These are phyloP conservation scores for Chalciporus piperatus DNA, from an alignment of 768 basidiomycete species.

Conservation along the genomic window DNA sequence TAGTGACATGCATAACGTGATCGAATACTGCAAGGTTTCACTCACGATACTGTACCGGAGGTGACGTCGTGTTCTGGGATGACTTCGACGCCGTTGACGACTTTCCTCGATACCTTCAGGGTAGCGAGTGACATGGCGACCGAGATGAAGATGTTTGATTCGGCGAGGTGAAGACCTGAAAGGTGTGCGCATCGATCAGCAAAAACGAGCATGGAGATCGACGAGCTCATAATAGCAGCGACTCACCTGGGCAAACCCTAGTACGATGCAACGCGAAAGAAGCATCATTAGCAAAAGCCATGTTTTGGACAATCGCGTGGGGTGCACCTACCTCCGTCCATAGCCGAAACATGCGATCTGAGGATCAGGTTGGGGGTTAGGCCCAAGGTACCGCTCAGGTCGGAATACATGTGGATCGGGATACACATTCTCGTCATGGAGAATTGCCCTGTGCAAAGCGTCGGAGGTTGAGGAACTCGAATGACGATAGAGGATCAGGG, in stretches of 20 bases:
- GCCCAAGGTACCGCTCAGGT: conserved; percentile 34
- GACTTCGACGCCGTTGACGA: conserved; percentile 41
- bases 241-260: conserved; percentile 23
- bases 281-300: not conserved
- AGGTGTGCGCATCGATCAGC: no score
- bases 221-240: no score
- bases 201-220: no score
- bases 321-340: conserved; percentile 25
- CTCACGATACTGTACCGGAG: conserved; percentile 45
- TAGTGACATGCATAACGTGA: not conserved
- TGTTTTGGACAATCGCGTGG: no score
- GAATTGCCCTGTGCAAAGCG: conserved; percentile 43
- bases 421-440: conserved; percentile 45
- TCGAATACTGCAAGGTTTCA: not conserved
- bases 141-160: conserved; percentile 26
- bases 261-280: not conserved
- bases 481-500: not conserved
- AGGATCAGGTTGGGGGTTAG: conserved; percentile 17
- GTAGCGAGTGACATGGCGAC: conserved; percentile 41
- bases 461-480: no score
- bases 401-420: conserved; percentile 31
- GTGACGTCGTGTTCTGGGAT: conserved; percentile 42
- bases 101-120: conserved; percentile 41
- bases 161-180: conserved; percentile 29
- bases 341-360: conserved; percentile 23